Evolutionary conservation across 2,329 filamentous ascomycete species (phyloP), one percentile per base, ranked within the genome.

Genomic region (Cordyceps farinosa): DNA sequence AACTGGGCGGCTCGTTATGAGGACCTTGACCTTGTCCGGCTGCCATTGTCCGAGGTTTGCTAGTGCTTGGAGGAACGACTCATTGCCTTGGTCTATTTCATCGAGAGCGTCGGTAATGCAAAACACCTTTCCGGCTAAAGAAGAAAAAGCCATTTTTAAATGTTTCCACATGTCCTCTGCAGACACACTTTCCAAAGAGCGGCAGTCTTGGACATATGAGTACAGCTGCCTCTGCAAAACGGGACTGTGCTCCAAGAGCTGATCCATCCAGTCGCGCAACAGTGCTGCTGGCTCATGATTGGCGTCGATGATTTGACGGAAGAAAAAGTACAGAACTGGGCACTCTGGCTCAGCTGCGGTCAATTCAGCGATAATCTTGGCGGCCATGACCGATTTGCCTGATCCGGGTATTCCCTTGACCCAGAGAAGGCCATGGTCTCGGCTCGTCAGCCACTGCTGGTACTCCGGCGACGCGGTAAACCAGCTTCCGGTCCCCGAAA

Each of bases 71-170:
- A 80, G 64, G 36, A 80, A 78, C 0, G 64, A 44, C 3, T 75
- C 72, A 17, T 77, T 68, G 0, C 69, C 74, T n/a, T 68, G 45
- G 47, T 79, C 76, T 74, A 82, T 80, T 67, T 82, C 80, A 64
- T 82, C 80, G 2, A 82, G 70, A 0, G 78, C 79, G 64, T 81
- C 79, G 0, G 72, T 71, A 2, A 82, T 70, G 40, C 74, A 77
- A 57, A 76, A 81, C 0, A 72, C 76, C 3, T 61, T 68, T 3
- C 36, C 64, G 47, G 63, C 68, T 27, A 71, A 65, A 5, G 53
- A 42, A 2, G 52, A 52, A 9, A 75, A 56, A 0, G 71, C 70
- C 34, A 53, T 38, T 38, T 54, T 61, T n/a, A 61, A 47, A 30
- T 47, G n/a, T 30, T 61, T 61, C 58, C 58, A 61, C 29, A 47